These are phyloP conservation scores for Conidiobolus incongruus DNA, from an alignment of 371 early-diverging fungal species.

Conservation along the genomic window DNA sequence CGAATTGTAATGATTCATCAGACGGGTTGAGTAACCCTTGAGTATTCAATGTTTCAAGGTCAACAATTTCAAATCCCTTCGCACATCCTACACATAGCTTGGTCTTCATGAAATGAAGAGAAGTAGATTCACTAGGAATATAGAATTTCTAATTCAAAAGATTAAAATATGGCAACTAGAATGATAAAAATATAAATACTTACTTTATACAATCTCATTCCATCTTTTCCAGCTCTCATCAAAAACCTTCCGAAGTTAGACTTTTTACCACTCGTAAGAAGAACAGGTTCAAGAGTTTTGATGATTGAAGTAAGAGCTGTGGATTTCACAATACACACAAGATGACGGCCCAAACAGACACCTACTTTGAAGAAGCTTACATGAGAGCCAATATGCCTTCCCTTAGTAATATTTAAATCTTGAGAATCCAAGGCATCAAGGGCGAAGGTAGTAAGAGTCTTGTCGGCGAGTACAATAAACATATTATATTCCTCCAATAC, in stretches of 20 bases:
- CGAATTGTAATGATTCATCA: conserved; percentile 61
- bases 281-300: conserved; percentile 44
- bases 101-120: conserved; percentile 56
- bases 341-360: conserved; percentile 31
- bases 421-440: conserved; percentile 31
- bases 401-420: conserved; percentile 15
- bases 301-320: conserved; percentile 38
- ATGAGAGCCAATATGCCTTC: conserved; percentile 46
- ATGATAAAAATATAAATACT: conserved; percentile 1
- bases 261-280: conserved; percentile 25
- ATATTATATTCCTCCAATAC: conserved; percentile 45
- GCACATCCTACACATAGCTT: conserved; percentile 68
- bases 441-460: conserved; percentile 48
- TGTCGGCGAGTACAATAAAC: conserved; percentile 61
- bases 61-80: conserved; percentile 82
- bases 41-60: conserved; percentile 54
- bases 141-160: conserved; percentile 44
- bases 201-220: conserved; percentile 36
- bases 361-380: conserved; percentile 72
- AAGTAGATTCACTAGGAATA: conserved; percentile 58
- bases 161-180: not conserved
- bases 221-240: conserved; percentile 21
- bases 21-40: conserved; percentile 53
- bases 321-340: conserved; percentile 52
- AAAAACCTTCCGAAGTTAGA: conserved; percentile 16